phyloP scores from a whole-genome alignment of 2,329 filamentous ascomycete species.

The Scopulariopsis brevicaulis region DNA sequence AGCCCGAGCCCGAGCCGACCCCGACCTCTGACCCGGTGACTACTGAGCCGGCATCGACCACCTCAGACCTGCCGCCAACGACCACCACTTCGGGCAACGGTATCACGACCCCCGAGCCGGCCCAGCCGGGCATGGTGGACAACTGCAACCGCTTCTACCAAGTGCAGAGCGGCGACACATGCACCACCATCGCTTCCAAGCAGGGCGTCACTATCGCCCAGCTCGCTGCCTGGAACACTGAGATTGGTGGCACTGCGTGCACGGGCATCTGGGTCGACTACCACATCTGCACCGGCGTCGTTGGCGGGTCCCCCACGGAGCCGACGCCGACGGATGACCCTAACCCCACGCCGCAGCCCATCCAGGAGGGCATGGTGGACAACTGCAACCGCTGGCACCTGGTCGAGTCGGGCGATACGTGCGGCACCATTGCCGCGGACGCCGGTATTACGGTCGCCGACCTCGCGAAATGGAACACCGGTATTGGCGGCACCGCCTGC shows the following conservation, averaged over 20 bases:
- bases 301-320: background rate
- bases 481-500: background rate
- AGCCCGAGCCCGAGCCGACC: background rate
- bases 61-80: background rate
- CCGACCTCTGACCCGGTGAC: background rate
- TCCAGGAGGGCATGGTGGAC: conserved; percentile 7
- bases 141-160: conserved; percentile 18
- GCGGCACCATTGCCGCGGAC: conserved; percentile 11
- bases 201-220: conserved; percentile 11
- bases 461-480: conserved; percentile 8
- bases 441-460: conserved; percentile 11
- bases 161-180: conserved; percentile 12
- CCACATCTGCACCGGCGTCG: conserved; percentile 4
- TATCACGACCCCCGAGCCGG: conserved; percentile 16
- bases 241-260: background rate
- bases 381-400: conserved; percentile 18
- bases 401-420: conserved; percentile 12
- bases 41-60: no score
- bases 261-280: conserved; percentile 3
- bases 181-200: conserved; percentile 11
- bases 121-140: conserved; percentile 14
- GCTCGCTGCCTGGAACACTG: conserved; percentile 8
- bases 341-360: conserved; percentile 4
- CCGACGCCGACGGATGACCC: background rate
- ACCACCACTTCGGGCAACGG: conserved; percentile 10